phyloP scores from a whole-genome alignment of 108 stramenopile species.

The Cyclotella kingstonii region DNA sequence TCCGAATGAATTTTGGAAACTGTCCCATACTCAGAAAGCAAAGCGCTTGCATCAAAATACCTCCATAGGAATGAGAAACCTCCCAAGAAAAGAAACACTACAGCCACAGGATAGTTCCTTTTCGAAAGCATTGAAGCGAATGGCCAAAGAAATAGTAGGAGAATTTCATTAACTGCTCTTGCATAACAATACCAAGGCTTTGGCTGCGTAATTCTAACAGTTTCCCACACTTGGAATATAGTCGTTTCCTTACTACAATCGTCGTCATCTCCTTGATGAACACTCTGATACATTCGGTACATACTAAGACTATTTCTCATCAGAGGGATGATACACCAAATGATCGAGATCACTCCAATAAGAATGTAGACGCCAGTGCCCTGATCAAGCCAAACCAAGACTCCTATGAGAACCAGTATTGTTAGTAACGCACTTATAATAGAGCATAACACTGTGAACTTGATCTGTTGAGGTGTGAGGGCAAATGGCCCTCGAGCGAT shows the following conservation, averaged over 20 bases:
- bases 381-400: constrained; percentile 47
- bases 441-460: constrained; percentile 23
- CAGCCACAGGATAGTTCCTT: constrained; percentile 18
- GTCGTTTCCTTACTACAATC: constrained; percentile 12
- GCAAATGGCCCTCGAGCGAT: constrained; percentile 30
- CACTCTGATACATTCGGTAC: constrained; percentile 22
- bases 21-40: constrained; percentile 40
- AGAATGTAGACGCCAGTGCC: constrained; percentile 27
- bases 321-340: constrained; percentile 33
- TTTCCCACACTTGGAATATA: constrained; percentile 55
- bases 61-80: constrained; percentile 36
- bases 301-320: constrained; percentile 10
- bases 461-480: constrained; percentile 26
- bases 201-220: constrained; percentile 39
- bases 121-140: constrained; percentile 33
- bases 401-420: constrained; percentile 22
- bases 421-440: constrained; percentile 13
- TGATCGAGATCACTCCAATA: constrained; percentile 25
- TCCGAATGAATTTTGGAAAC: constrained; percentile 18
- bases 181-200: constrained; percentile 49
- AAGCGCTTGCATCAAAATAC: constrained; percentile 38
- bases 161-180: constrained; percentile 43
- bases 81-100: constrained; percentile 33
- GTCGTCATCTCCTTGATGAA: constrained; percentile 1
- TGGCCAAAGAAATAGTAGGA: constrained; percentile 57